These are phyloP conservation scores for Fistulifera pelliculosa DNA, from an alignment of 108 stramenopile species.

Conservation along the genomic window DNA sequence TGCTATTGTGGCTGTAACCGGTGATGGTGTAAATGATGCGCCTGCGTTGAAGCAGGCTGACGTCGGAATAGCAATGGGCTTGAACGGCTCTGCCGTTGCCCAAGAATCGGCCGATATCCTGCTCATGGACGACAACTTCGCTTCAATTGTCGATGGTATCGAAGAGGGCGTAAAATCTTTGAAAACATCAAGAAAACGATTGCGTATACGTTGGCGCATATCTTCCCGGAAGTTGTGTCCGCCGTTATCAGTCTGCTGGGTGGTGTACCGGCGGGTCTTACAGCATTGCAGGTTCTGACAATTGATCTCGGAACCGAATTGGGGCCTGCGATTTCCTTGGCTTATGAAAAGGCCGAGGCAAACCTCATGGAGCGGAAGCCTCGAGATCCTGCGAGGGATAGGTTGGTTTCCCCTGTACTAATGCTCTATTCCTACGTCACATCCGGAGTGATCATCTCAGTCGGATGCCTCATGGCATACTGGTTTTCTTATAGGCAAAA, in stretches of 20 bases:
- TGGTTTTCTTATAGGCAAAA: no score
- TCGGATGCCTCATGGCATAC: no score
- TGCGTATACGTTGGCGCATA: conserved; percentile 49
- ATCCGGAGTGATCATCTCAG: no score
- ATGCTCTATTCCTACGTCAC: no score
- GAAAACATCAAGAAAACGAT: conserved; percentile 79
- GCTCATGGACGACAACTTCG: conserved; percentile 71
- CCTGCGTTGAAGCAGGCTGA: conserved; percentile 89
- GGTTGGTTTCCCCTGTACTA: conserved; percentile 1
- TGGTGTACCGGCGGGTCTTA: conserved; percentile 6
- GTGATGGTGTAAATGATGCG: conserved; percentile 96
- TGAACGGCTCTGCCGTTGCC: conserved; percentile 89
- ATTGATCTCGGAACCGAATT: conserved; percentile 18
- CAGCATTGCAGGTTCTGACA: conserved; percentile 13
- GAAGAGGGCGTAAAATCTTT: conserved; percentile 62
- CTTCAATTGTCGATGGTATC: conserved; percentile 58
- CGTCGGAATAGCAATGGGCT: conserved; percentile 96
- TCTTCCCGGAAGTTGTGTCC: conserved; percentile 48
- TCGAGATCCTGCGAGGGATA: conserved; percentile 2
- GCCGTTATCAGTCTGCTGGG: conserved; percentile 31
- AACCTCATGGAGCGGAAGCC: conserved; percentile 8
- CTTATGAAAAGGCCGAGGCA: conserved; percentile 10
- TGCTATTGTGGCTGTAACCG: conserved; percentile 87
- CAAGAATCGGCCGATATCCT: conserved; percentile 87
- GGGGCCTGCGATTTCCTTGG: conserved; percentile 15